phyloP scores from a whole-genome alignment of 2,329 filamentous ascomycete species.

The Colletotrichum echinochloae region DNA sequence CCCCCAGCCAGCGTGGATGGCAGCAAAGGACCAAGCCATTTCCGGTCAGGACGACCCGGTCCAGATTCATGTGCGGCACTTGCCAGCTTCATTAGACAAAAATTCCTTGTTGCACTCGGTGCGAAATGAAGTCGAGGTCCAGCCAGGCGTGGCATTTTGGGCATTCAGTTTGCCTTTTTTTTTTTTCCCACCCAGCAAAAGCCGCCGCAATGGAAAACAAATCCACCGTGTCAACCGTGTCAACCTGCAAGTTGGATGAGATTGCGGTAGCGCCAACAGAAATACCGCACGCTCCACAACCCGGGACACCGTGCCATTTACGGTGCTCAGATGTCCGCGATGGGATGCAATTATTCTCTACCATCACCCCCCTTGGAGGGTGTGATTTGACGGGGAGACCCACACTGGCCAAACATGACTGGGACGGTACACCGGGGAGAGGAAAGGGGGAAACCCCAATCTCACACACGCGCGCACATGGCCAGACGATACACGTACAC shows the following conservation, averaged over 20 bases:
- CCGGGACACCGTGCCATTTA: slow-evolving; percentile 22
- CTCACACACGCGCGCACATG: slow-evolving; percentile 1
- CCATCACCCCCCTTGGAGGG: slow-evolving; percentile 12
- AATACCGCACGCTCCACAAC: slow-evolving; percentile 38
- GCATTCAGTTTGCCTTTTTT: slow-evolving; percentile 12
- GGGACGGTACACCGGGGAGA: slow-evolving; percentile 12
- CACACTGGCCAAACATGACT: slow-evolving; percentile 24
- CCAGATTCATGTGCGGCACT: background rate
- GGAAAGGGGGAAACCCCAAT: background rate
- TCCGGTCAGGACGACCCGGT: slow-evolving; percentile 1
- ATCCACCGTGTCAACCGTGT: slow-evolving; percentile 8
- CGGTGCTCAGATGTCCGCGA: slow-evolving; percentile 19
- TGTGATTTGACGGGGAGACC: background rate
- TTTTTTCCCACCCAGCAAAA: slow-evolving; percentile 25
- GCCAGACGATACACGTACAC: background rate
- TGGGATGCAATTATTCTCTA: background rate
- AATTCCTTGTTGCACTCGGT: slow-evolving; percentile 15
- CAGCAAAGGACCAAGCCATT: slow-evolving; percentile 10
- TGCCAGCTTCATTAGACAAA: slow-evolving; percentile 11
- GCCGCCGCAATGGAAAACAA: slow-evolving; percentile 22
- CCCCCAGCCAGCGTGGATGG: background rate
- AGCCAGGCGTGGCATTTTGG: slow-evolving; percentile 37
- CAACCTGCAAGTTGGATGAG: slow-evolving; percentile 20
- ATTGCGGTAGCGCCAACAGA: slow-evolving; percentile 33
- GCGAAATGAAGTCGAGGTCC: background rate